Base-by-base conservation (phyloP, 257 asterid species). In the Leptodermis oblonga region DNA sequence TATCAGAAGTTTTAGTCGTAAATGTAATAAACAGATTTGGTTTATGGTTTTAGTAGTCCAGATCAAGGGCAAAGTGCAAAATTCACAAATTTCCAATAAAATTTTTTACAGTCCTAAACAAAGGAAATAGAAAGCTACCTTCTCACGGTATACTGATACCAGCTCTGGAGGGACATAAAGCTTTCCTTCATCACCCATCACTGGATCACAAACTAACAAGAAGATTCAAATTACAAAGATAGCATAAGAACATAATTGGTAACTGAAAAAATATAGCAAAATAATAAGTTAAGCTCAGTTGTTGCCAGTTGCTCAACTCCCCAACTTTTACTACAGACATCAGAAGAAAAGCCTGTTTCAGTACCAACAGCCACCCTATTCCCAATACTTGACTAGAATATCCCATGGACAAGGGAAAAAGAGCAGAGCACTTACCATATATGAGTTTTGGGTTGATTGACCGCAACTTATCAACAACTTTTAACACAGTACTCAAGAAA, bases 101-200 rank as follows among this genome's bases (percentile, higher is more conserved):
- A 51, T 5, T 52, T 52, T 52, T 52, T 22, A 1, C 9, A 52
- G 59, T n/a, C 59, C 59, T 52, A 30, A 52, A 52, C 30, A 7
- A 18, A 18, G 64, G 62, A 20, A 67, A 23, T 30, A 25, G 25
- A 69, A 42, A 61, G 67, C 25, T 83, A 94, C 99, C 98, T 91
- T 94, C 83, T 91, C 95, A n/a, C 89, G 90, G 76, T 89, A 91
- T 45, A 91, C 96, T n/a, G 95, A 83, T 52, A 87, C 90, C 84
- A 91, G 80, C 74, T 91, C 99, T 76, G 70, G 92, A 43, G 99
- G 96, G 37, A 94, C 95, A 72, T 94, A 94, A 76, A 91, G 95
- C 86, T 86, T 94, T 82, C 97, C 99, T 81, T 94, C 96, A 78
- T 94, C 99, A 17, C 99, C 99, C 85, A 94, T 78, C 71, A 94